Evolutionary conservation across 495 filamentous ascomycete genomes (phyloP), one percentile per base, ranked within the genome.

Genomic region (Lentithecium fluviatile): DNA sequence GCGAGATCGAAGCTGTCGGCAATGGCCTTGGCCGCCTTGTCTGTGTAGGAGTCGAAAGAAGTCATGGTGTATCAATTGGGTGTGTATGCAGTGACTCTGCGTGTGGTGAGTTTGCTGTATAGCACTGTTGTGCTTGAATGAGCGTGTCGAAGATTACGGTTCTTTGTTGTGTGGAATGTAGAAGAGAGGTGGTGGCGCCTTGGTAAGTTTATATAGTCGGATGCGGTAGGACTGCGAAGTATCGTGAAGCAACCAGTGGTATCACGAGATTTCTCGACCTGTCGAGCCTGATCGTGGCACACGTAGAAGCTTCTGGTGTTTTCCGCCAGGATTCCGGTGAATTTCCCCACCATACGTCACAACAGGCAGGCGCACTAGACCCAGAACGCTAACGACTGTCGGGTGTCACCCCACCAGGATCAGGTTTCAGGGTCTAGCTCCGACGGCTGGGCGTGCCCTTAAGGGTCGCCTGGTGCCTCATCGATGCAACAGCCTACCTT

Each of bases 21-120:
- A 70, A 98, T 76, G 65, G 94, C 86, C 77, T 91, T 87, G 72
- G 89, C 86, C 51, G 89, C 94, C 75, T 89, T 80, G 71, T 97
- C 94, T 59, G 94, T 98, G 70, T 95, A 95, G 68, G 95, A 85
- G 84, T 88, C 87, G 42, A 69, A 69, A 0, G 73, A 74, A 49
- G 77, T 68, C 77, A 79, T 80, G 40, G 32, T 54, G 54, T 38
- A 43, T 37, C 12, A 36, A 15, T 32, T 32, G 17, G 3, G 26
- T 26, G 46, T 7, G 46, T 60, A 52, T 32, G 57, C 46, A 60
- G 48, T 2, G 47, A 60, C 55, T 51, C 53, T 10, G 38, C 19
- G 36, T n/a, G 52, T 43, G 10, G 29, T 55, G 52, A 45, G 52
- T 55, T 24, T 55, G 52, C 52, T 21, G 40, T 45, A 45, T 5